These are phyloP conservation scores for Choanephora cucurbitarum DNA, from an alignment of 371 early-diverging fungal genomes.

Conservation along the genomic window DNA sequence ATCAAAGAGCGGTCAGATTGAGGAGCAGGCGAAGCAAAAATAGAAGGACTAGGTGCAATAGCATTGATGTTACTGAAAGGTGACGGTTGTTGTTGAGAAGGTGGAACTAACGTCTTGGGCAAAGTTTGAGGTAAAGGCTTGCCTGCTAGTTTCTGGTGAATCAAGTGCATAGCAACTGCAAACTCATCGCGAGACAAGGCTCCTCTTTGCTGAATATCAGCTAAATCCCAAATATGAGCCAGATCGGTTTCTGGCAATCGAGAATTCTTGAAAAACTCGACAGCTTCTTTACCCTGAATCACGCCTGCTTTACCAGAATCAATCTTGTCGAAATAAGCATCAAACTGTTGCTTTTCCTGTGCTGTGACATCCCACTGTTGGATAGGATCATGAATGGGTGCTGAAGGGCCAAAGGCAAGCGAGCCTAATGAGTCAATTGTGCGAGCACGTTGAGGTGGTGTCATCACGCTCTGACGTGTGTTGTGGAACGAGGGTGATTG, in stretches of 20 bases:
- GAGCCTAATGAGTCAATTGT: constrained; percentile 52
- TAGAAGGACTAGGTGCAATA: constrained; percentile 6
- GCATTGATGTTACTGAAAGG: constrained; percentile 9
- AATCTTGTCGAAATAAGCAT: constrained; percentile 68
- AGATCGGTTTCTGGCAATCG: constrained; percentile 73
- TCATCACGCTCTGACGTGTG: constrained; percentile 29
- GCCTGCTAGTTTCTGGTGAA: constrained; percentile 77
- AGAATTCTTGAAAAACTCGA: constrained; percentile 78
- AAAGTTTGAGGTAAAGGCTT: constrained; percentile 78
- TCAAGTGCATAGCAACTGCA: constrained; percentile 92
- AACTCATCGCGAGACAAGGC: constrained; percentile 86
- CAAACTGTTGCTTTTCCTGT: constrained; percentile 67
- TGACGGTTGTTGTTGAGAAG: constrained; percentile 15
- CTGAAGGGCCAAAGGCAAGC: constrained; percentile 38
- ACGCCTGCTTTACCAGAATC: constrained; percentile 45
- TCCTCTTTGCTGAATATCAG: constrained; percentile 79
- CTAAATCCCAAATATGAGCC: constrained; percentile 78
- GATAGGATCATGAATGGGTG: constrained; percentile 19
- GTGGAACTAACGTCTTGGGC: constrained; percentile 32
- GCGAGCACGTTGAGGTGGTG: constrained; percentile 41
- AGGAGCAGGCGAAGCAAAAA: constrained; percentile 16
- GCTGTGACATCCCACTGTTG: constrained; percentile 68
- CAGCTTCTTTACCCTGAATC: constrained; percentile 63
- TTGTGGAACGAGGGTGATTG: constrained; percentile 12
- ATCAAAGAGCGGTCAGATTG: constrained; percentile 3